Conservation (phyloP, 805 yeast species). For the Teunomyces cretensis region DNA sequence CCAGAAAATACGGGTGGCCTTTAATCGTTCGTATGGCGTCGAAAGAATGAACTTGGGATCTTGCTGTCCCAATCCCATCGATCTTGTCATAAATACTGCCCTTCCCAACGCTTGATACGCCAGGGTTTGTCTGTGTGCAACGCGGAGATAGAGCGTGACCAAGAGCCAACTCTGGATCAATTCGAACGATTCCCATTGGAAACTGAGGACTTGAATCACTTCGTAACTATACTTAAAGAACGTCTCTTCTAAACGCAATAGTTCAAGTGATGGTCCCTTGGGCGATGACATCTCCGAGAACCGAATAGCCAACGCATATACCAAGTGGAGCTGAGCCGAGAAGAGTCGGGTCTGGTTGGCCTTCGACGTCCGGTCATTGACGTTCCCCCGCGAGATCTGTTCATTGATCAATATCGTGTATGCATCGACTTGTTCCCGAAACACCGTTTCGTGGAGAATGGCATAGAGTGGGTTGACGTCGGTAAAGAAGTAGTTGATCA, state of each 20-base stretch:
- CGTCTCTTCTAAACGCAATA: conserved; percentile 30
- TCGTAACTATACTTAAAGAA: conserved; percentile 34
- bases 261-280: conserved; percentile 26
- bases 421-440: conserved; percentile 46
- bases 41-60: conserved; percentile 17
- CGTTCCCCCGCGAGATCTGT: conserved; percentile 10
- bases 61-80: conserved; percentile 35
- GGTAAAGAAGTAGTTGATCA: conserved; percentile 43
- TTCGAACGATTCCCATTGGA: conserved; percentile 46
- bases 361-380: conserved; percentile 20
- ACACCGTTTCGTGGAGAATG: conserved; percentile 53
- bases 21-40: conserved; percentile 42
- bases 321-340: conserved; percentile 49
- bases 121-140: conserved; percentile 40
- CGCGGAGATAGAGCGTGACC: conserved; percentile 34
- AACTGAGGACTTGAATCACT: conserved; percentile 31
- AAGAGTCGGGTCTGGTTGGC: conserved; percentile 46
- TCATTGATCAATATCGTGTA: conserved; percentile 16
- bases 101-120: conserved; percentile 30
- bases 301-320: conserved; percentile 51
- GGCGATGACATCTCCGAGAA: conserved; percentile 43
- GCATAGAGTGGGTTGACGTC: conserved; percentile 55
- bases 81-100: conserved; percentile 36
- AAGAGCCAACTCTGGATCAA: conserved; percentile 43
- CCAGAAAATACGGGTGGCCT: conserved; percentile 56